phyloP scores from a whole-genome alignment of 2,329 filamentous ascomycete genomes.

The Alternaria ventricosa region DNA sequence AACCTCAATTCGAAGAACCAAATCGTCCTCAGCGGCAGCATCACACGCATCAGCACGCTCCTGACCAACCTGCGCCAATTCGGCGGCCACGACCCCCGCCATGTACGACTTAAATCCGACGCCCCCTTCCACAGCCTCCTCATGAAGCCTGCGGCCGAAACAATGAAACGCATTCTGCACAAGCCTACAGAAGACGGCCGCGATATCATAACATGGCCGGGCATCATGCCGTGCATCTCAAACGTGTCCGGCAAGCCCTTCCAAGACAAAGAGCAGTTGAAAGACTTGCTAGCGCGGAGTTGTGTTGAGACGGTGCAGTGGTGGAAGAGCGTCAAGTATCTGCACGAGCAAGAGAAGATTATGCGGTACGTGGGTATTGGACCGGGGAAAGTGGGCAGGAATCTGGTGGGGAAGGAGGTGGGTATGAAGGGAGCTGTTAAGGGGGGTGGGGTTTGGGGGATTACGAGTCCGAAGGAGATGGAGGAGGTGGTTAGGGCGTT shows the following conservation, averaged over 20 bases:
- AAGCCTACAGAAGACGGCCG: conserved; percentile 62
- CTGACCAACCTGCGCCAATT: conserved; percentile 87
- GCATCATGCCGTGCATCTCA: conserved; percentile 76
- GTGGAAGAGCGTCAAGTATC: conserved; percentile 91
- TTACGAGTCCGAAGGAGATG: conserved; percentile 73
- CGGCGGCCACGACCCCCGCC: conserved; percentile 86
- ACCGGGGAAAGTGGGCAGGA: conserved; percentile 90
- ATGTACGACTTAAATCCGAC: conserved; percentile 84
- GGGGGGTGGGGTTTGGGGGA: conserved; percentile 91
- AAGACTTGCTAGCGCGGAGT: conserved; percentile 78
- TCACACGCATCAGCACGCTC: conserved; percentile 80
- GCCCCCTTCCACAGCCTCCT: conserved; percentile 90
- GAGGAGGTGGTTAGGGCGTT: conserved; percentile 55
- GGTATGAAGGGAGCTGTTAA: conserved; percentile 84
- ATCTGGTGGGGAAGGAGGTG: conserved; percentile 93
- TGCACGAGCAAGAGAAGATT: conserved; percentile 83
- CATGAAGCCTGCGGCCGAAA: conserved; percentile 82
- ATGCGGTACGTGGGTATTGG: conserved; percentile 90
- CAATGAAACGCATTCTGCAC: conserved; percentile 73
- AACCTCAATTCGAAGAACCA: conserved; percentile 97
- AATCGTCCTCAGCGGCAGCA: conserved; percentile 89
- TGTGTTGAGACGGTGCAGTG: conserved; percentile 92
- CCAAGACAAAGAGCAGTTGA: conserved; percentile 72
- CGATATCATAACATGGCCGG: conserved; percentile 78
- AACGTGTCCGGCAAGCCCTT: conserved; percentile 88